phyloP scores from a whole-genome alignment of 2,329 filamentous ascomycete species.

The Ophiobolus disseminans region DNA sequence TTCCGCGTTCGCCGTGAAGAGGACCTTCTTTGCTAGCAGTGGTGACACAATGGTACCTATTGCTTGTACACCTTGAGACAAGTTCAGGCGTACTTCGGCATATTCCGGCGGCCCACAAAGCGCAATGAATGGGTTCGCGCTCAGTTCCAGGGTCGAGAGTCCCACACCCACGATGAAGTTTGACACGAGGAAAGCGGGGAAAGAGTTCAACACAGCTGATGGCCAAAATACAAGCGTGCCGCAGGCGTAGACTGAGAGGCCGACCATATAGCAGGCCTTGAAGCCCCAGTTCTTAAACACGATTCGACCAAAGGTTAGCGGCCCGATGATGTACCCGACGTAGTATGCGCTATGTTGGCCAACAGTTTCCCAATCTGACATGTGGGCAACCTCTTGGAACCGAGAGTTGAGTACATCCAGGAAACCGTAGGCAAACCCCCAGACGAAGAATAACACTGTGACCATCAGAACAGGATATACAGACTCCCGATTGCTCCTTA shows the following conservation, averaged over 20 bases:
- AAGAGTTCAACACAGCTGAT: constrained; percentile 67
- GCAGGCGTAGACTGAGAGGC: constrained; percentile 67
- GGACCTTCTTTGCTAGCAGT: constrained; percentile 64
- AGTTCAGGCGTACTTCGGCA: constrained; percentile 65
- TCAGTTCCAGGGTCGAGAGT: constrained; percentile 65
- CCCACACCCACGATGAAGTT: constrained; percentile 69
- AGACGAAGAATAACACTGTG: constrained; percentile 70
- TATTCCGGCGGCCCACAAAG: constrained; percentile 68
- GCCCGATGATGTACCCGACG: constrained; percentile 73
- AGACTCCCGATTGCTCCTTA: constrained; percentile 68
- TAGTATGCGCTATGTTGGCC: constrained; percentile 76
- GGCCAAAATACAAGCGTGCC: constrained; percentile 70
- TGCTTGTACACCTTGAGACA: constrained; percentile 68
- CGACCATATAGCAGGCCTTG: constrained; percentile 67
- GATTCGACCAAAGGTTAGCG: constrained; percentile 68
- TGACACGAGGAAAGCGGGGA: constrained; percentile 65
- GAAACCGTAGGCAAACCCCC: constrained; percentile 90
- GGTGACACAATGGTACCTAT: constrained; percentile 66
- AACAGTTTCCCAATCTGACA: constrained; percentile 68
- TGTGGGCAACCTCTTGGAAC: constrained; percentile 68
- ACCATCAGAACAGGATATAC: constrained; percentile 77
- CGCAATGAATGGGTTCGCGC: constrained; percentile 68
- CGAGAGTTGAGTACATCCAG: constrained; percentile 80
- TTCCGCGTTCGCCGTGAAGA: constrained; percentile 60
- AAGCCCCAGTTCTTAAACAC: constrained; percentile 67